These are phyloP conservation scores for Dimargaris verticillata DNA, from an alignment of 192 early-diverging fungal species.

Conservation along the genomic window DNA sequence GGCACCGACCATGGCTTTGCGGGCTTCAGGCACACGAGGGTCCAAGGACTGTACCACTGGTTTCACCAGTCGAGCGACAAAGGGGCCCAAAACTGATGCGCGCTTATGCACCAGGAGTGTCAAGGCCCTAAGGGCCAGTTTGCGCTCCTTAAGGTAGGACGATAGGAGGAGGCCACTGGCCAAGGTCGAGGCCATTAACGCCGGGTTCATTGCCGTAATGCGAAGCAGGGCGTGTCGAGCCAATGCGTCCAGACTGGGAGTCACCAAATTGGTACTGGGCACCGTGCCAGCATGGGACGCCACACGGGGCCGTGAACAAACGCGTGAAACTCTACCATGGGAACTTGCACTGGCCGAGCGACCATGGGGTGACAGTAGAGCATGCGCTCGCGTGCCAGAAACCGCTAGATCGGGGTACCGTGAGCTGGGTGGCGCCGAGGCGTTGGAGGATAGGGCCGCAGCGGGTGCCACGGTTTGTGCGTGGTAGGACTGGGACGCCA, in stretches of 20 bases:
- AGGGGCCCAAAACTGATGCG: background rate
- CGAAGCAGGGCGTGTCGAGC: background rate
- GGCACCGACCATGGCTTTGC: constrained; percentile 2
- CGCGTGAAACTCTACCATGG: background rate
- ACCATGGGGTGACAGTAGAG: background rate
- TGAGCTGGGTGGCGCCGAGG: background rate
- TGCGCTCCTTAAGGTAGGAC: background rate
- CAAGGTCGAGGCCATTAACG: background rate
- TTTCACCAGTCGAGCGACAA: constrained; percentile 1
- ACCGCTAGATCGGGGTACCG: background rate
- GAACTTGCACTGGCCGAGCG: background rate
- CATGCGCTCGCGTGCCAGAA: background rate
- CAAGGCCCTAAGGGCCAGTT: background rate
- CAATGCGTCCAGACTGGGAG: background rate
- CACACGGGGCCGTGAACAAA: no score
- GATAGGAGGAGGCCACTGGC: background rate
- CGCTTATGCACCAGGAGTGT: constrained; percentile 3
- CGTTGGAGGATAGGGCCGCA: background rate
- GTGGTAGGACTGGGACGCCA: no score
- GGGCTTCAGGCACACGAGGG: constrained; percentile 4
- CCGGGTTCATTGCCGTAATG: constrained; percentile 1
- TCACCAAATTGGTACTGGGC: no score
- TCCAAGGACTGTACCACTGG: constrained; percentile 4
- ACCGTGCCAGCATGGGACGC: no score
- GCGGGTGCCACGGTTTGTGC: no score